Base-by-base conservation (phyloP, 2,329 filamentous ascomycete genomes). In the Sclerotinia borealis region DNA sequence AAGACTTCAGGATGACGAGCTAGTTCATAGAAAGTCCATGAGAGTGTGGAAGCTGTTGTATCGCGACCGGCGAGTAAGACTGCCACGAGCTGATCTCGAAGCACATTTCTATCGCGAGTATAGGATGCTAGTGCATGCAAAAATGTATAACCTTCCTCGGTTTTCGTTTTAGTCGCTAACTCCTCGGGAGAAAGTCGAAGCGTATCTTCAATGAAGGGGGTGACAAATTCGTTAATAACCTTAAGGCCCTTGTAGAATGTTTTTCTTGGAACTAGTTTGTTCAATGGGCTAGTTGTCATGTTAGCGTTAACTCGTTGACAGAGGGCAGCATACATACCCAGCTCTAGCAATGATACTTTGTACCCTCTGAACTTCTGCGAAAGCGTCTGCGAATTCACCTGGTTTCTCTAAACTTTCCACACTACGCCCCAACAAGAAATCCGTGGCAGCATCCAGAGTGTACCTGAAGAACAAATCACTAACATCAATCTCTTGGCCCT, bases 41-140 rank as follows among this genome's bases (percentile, higher is more conserved):
- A 89, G 0, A 97, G 81, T 0, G 90, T 92, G 19, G 82, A 85
- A 36, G 92, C 92, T 0, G 93, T 97, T 17, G 93, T 96, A 75
- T 97, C 93, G 45, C 90, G 84, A 15, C 91, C 92, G 1, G 93
- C 93, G 19, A 97, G 83, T 3, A 97, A 83, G 13, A 96, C 84
- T 50, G 89, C 87, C 19, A 95, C 83, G 54, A 96, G 80, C 76
- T 97, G 92, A 76, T 96, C 92, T 39, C 92, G 90, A 17, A 97
- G 82, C 4, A 92, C 83, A 61, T 81, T 83, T 63, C 80, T 80
- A 72, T 89, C 84, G 39, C 90, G 85, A 0, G 92, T 96, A 77
- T 91, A 93, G 45, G 83, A 81, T 50, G 92, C 91, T 2, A 97
- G 83, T 36, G 91, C 90, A 76, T 96, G 90, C 25, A 96, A 83